Percentiles rank a stretch among this genome's conserved stretches.
Conservation (phyloP, 352 stramenopile genomes). For the Pythium phragmiticola region DNA sequence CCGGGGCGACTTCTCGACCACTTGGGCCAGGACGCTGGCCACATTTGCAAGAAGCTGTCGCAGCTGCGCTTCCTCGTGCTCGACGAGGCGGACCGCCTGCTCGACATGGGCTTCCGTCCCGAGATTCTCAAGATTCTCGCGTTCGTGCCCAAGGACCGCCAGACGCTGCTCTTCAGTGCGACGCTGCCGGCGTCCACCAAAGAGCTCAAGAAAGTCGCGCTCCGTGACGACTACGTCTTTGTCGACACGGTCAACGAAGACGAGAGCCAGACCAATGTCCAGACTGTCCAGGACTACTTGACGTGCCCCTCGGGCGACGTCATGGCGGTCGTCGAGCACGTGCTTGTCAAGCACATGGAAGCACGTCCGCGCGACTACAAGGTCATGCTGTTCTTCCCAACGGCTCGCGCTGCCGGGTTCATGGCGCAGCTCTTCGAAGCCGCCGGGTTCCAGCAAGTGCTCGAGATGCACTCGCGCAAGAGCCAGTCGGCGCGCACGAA, state of each 20-base stretch:
- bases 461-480: slow-evolving; percentile 97
- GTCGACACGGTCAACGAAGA: slow-evolving; percentile 93
- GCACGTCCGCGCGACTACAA: slow-evolving; percentile 81
- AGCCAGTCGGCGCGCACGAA: slow-evolving; percentile 89
- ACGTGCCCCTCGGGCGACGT: slow-evolving; percentile 70
- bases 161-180: slow-evolving; percentile 96
- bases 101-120: slow-evolving; percentile 95
- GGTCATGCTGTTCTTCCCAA: slow-evolving; percentile 95
- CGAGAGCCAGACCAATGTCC: slow-evolving; percentile 85
- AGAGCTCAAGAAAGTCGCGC: slow-evolving; percentile 84
- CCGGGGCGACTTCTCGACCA: slow-evolving; percentile 96
- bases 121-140: slow-evolving; percentile 90
- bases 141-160: slow-evolving; percentile 57
- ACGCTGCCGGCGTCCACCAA: slow-evolving; percentile 89
- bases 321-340: slow-evolving; percentile 62
- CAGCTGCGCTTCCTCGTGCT: slow-evolving; percentile 76
- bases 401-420: slow-evolving; percentile 83
- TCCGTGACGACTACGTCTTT: slow-evolving; percentile 87
- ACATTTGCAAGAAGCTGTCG: slow-evolving; percentile 59
- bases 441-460: slow-evolving; percentile 67
- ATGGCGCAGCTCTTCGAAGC: slow-evolving; percentile 89
- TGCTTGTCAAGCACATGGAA: slow-evolving; percentile 73
- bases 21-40: slow-evolving; percentile 90
- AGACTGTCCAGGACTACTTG: slow-evolving; percentile 86
- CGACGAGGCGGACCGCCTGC: slow-evolving; percentile 95